A percentile compares a stretch with the other conserved stretches of the same genome.
Evolutionary conservation across 2,329 filamentous ascomycete species (phyloP).

Genomic region (Amphichorda felina): DNA sequence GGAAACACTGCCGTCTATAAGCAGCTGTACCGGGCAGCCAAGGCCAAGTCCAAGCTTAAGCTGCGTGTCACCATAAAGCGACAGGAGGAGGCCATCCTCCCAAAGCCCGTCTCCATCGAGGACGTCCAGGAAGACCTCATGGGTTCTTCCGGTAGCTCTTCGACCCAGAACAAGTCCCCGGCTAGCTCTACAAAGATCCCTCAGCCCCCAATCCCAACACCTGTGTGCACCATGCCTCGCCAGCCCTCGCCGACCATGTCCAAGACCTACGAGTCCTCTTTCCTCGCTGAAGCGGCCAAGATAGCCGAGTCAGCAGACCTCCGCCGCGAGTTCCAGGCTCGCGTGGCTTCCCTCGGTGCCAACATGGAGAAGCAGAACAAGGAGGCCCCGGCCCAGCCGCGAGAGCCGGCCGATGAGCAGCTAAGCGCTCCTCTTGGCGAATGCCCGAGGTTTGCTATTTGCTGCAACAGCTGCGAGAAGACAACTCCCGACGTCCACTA

Average conservation of each 20-base stretch:
- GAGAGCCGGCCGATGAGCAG: not conserved
- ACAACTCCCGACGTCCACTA: slow-evolving; percentile 76
- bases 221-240: slow-evolving; percentile 6
- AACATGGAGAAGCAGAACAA: not conserved
- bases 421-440: not conserved
- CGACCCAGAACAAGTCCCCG: not conserved
- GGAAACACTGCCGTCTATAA: slow-evolving; percentile 80
- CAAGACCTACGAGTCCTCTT: slow-evolving; percentile 13
- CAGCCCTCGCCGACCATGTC: slow-evolving; percentile 8
- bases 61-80: slow-evolving; percentile 52
- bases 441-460: slow-evolving; percentile 56
- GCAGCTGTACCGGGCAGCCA: slow-evolving; percentile 90
- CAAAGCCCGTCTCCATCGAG: slow-evolving; percentile 36
- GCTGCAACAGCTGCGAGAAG: slow-evolving; percentile 82
- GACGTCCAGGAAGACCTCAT: slow-evolving; percentile 26
- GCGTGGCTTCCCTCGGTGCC: not conserved
- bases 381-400: not conserved
- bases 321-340: slow-evolving; percentile 8
- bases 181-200: not conserved
- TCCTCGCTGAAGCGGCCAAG: slow-evolving; percentile 15
- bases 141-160: not conserved
- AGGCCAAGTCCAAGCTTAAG: slow-evolving; percentile 95
- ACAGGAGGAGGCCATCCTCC: slow-evolving; percentile 7
- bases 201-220: slow-evolving; percentile 9
- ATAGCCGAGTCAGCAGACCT: slow-evolving; percentile 10